Evolutionary conservation across 176 grass and related monocot genomes (phyloP).

Genomic region (Ananas comosus): DNA sequence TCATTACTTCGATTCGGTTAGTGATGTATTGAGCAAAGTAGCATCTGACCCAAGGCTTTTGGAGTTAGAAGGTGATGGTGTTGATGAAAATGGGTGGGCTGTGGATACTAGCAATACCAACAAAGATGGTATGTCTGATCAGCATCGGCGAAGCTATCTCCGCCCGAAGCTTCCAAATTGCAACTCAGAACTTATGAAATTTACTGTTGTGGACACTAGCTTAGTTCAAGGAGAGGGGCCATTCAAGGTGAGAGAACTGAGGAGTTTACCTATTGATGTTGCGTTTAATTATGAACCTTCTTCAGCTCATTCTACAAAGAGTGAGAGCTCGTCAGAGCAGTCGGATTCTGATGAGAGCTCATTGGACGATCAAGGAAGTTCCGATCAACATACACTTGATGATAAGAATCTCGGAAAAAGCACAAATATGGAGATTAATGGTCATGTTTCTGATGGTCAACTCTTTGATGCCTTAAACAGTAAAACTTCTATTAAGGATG

Average conservation of each 20-base stretch:
- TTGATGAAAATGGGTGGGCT: slow-evolving; percentile 49
- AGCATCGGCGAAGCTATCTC: slow-evolving; percentile 32
- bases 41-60: slow-evolving; percentile 64
- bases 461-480: slow-evolving; percentile 12
- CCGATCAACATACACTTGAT: slow-evolving; percentile 18
- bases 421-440: slow-evolving; percentile 21
- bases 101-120: slow-evolving; percentile 24
- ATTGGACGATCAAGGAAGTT: slow-evolving; percentile 24
- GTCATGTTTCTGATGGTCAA: slow-evolving; percentile 34
- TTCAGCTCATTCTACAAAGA: slow-evolving; percentile 29
- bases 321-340: slow-evolving; percentile 37
- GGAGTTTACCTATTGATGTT: slow-evolving; percentile 53
- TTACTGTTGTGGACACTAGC: slow-evolving; percentile 94
- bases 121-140: slow-evolving; percentile 28
- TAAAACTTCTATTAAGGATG: slow-evolving; percentile 35
- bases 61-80: slow-evolving; percentile 44
- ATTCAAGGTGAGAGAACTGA: slow-evolving; percentile 70
- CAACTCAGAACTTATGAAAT: slow-evolving; percentile 69
- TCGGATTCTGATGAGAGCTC: slow-evolving; percentile 42
- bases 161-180: slow-evolving; percentile 33
- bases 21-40: slow-evolving; percentile 89
- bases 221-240: slow-evolving; percentile 61
- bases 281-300: slow-evolving; percentile 30
- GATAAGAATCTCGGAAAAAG: slow-evolving; percentile 23
- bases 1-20: slow-evolving; percentile 98